Evolutionary conservation across 192 early-diverging fungal genomes (phyloP).

Genomic region (Entomortierella lignicola): DNA sequence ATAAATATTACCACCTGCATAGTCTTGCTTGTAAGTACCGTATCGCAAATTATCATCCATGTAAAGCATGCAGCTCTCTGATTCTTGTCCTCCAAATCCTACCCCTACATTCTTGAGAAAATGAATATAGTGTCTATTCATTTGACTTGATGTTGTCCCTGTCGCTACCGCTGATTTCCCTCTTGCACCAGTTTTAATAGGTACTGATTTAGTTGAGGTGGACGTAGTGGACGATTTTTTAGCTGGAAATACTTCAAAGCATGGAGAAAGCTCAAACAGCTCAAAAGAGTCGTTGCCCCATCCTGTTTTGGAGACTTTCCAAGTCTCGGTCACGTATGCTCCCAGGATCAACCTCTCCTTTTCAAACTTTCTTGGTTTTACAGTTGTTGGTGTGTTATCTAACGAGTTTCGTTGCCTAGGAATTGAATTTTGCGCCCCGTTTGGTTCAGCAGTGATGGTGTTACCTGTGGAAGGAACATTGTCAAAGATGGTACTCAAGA

Average conservation of each 20-base stretch:
- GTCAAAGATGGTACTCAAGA: slow-evolving; percentile 29
- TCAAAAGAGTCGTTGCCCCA: slow-evolving; percentile 62
- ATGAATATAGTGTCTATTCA: slow-evolving; percentile 22
- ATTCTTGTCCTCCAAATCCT: slow-evolving; percentile 36
- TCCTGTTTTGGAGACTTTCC: slow-evolving; percentile 59
- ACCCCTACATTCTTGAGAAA: slow-evolving; percentile 52
- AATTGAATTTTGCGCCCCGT: neutral
- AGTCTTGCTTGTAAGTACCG: slow-evolving; percentile 58
- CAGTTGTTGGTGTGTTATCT: neutral
- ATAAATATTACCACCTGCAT: slow-evolving; percentile 44
- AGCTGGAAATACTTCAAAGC: slow-evolving; percentile 56
- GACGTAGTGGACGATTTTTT: slow-evolving; percentile 19
- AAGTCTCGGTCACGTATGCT: slow-evolving; percentile 63
- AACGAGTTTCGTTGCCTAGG: neutral
- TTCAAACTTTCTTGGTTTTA: neutral
- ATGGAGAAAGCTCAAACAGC: slow-evolving; percentile 62
- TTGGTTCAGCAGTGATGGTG: neutral
- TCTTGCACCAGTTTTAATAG: slow-evolving; percentile 7
- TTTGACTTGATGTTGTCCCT: neutral
- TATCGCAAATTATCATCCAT: slow-evolving; percentile 62
- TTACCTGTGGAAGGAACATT: neutral
- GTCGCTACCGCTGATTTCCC: neutral
- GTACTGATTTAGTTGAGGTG: neutral
- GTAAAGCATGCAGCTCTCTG: slow-evolving; percentile 52
- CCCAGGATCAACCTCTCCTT: slow-evolving; percentile 55